Conservation (phyloP, 169 alveolate species). For the Haemoproteus tartakovskyi region DNA sequence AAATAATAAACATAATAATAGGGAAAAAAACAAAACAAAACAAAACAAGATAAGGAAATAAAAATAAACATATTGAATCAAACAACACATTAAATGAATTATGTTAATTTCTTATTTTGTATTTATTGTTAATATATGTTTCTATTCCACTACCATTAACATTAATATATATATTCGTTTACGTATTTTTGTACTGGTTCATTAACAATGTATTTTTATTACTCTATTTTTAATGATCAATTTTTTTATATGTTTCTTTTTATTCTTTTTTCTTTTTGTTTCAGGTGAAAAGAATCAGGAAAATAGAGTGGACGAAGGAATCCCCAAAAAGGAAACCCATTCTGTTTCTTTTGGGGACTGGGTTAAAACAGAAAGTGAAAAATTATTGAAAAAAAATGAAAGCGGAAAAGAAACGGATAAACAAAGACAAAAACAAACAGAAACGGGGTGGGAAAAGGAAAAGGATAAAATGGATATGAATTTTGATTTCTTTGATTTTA, state of each 20-base stretch:
- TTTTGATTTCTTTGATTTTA: slow-evolving; percentile 44
- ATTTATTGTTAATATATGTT: too few relatives aligned
- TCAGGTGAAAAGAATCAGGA: too few relatives aligned
- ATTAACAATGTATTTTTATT: background rate
- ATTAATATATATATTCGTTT: background rate
- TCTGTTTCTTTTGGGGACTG: slow-evolving; percentile 10
- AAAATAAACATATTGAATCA: too few relatives aligned
- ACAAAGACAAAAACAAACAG: background rate
- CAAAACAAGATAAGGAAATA: too few relatives aligned
- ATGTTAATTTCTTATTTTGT: too few relatives aligned
- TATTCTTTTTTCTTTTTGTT: background rate
- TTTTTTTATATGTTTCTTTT: background rate
- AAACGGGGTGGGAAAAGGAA: background rate
- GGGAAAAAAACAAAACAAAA: too few relatives aligned
- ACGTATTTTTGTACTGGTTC: background rate
- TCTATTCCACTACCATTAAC: too few relatives aligned
- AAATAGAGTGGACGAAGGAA: background rate
- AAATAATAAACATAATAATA: too few relatives aligned
- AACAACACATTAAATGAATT: too few relatives aligned
- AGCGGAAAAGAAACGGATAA: background rate
- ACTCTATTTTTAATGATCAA: background rate
- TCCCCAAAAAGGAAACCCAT: background rate
- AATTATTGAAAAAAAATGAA: slow-evolving; percentile 1
- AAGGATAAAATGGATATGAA: slow-evolving; percentile 37
- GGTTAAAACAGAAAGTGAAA: slow-evolving; percentile 20